Conservation (phyloP, 176 grass and related monocot species). For the Puccinellia tenuiflora region DNA sequence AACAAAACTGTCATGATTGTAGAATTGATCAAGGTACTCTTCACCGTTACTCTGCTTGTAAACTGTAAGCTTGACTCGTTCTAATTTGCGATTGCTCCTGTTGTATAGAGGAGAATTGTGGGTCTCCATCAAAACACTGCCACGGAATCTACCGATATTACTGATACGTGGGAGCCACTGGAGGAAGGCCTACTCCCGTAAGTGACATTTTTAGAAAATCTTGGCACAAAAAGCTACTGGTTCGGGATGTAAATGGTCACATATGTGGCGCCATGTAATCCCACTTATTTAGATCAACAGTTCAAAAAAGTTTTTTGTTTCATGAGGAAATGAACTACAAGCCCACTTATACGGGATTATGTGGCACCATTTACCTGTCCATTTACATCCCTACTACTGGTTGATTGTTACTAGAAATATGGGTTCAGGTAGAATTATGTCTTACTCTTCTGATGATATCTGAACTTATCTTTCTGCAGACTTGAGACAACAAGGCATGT, state of each 20-base stretch:
- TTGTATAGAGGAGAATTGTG: slow-evolving; percentile 83
- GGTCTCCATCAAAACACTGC: slow-evolving; percentile 87
- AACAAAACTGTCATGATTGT: slow-evolving; percentile 99
- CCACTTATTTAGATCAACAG: no score
- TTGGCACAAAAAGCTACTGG: neutral
- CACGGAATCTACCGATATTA: slow-evolving; percentile 94
- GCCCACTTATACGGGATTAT: no score
- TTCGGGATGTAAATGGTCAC: no score
- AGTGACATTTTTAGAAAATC: slow-evolving; percentile 15
- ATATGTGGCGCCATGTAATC: no score
- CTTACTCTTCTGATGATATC: neutral
- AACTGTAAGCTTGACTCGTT: neutral
- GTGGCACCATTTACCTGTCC: no score
- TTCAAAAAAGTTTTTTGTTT: no score
- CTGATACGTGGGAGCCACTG: slow-evolving; percentile 94
- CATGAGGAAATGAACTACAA: no score
- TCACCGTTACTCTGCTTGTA: neutral
- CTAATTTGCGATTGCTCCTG: neutral
- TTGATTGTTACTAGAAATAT: neutral
- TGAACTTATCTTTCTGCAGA: slow-evolving; percentile 28
- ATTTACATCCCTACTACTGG: no score
- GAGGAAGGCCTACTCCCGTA: slow-evolving; percentile 99
- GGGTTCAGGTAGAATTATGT: neutral
- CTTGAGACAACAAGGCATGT: slow-evolving; percentile 98
- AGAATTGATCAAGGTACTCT: slow-evolving; percentile 89